phyloP scores from a whole-genome alignment of 2,329 filamentous ascomycete species.

The Penicillium sp. region DNA sequence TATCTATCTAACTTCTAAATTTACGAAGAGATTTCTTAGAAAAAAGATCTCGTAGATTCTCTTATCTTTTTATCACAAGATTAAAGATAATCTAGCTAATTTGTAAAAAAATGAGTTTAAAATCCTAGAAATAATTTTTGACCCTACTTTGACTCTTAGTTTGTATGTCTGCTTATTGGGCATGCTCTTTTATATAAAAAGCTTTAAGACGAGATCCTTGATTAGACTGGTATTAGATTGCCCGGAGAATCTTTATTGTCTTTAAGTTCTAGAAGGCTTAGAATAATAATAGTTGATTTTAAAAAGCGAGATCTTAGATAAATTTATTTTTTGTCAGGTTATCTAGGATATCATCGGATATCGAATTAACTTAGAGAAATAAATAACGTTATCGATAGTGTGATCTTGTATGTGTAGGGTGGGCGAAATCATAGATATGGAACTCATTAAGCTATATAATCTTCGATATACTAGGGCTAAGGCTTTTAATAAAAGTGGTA shows the following conservation, averaged over 20 bases:
- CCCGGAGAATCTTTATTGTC: conserved; percentile 36
- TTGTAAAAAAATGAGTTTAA: neutral
- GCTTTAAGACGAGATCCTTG: conserved; percentile 30
- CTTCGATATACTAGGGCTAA: conserved; percentile 39
- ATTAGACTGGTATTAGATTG: conserved; percentile 32
- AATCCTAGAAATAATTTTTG: conserved; percentile 3
- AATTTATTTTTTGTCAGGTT: conserved; percentile 34
- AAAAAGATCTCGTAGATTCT: conserved; percentile 24
- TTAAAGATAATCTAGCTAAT: no score
- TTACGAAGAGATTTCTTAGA: conserved; percentile 28
- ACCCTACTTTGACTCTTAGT: neutral
- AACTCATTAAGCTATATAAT: conserved; percentile 35
- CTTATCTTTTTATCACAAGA: neutral
- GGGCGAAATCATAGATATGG: conserved; percentile 33
- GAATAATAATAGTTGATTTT: conserved; percentile 36
- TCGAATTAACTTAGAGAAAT: conserved; percentile 30
- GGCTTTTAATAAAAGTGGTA: conserved; percentile 37
- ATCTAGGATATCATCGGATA: conserved; percentile 22
- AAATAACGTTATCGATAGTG: conserved; percentile 25
- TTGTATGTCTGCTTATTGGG: neutral
- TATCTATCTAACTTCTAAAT: conserved; percentile 27
- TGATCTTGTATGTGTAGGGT: conserved; percentile 30
- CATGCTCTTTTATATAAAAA: conserved; percentile 31
- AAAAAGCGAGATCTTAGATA: conserved; percentile 33
- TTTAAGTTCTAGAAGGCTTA: conserved; percentile 32